Base-by-base conservation (phyloP, 345 rosid genomes). In the Chamaenerion angustifolium region DNA sequence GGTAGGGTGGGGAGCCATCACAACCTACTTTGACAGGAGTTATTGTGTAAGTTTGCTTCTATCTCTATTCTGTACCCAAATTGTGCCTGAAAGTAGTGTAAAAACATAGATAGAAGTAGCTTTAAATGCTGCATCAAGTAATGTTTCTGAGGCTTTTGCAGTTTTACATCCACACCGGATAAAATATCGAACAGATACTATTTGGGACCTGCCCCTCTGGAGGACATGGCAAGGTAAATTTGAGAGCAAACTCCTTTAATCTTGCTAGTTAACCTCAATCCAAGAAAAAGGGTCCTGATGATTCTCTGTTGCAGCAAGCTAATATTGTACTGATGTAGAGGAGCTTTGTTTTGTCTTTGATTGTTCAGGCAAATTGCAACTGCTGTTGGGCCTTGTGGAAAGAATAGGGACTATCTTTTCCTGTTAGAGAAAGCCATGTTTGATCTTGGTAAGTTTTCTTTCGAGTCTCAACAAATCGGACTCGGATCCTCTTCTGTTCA, bases 301-400 rank as follows among this genome's bases (percentile, higher is more conserved):
- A 10, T 6, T 48, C 18, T 48, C 23, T 25, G 13, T 49, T 13
- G 52, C 15, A 31, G 37, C 37, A 3, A 31, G 10, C 25, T 21
- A 21, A 21, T 21, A 21, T 21, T 21, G 25, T 31, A 31, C 37
- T 14, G 49, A 40, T 42, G 48, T 47, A 11, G 44, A 45, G 14
- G n/a, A 4, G 12, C 31, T 31, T 15, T 7, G 45, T 40, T 43
- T 51, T 54, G 17, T 2, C 45, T 11, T 51, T 37, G 55, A 8
- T 55, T 3, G 49, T 49, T 13, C 63, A 89, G 97, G 69, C 98
- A 87, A 83, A 92, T 92, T 54, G 96, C 98, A 13, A 82, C 85
- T 42, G 98, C 98, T 7, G 57, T 47, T 62, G 98, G 98, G 65
- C 98, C 98, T 13, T 83, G 83, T 57, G 98, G 98, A 58, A 81